phyloP scores from a whole-genome alignment of 208 protist genomes.

The Crithidia fasciculata region DNA sequence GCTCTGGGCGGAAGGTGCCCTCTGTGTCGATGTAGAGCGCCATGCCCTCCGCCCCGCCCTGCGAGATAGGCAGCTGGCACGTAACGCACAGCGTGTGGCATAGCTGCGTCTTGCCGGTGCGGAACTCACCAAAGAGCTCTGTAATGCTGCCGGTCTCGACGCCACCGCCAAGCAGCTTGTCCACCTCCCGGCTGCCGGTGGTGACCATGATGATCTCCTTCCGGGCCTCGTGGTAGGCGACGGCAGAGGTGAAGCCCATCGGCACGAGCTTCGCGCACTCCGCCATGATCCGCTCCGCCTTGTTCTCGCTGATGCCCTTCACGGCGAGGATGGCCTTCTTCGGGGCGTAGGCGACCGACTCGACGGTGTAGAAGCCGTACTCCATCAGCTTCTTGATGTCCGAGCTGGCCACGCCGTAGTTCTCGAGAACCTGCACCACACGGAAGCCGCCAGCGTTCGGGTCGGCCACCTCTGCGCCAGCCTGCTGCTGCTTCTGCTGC shows the following conservation, averaged over 20 bases:
- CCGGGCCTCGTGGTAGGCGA: slow-evolving; percentile 95
- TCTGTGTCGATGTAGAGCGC: slow-evolving; percentile 99
- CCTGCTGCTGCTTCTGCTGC: slow-evolving; percentile 43
- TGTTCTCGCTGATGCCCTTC: slow-evolving; percentile 98
- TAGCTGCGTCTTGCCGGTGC: slow-evolving; percentile 99
- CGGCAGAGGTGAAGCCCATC: slow-evolving; percentile 98
- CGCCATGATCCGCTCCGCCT: slow-evolving; percentile 98
- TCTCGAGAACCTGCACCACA: slow-evolving; percentile 92
- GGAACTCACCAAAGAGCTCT: slow-evolving; percentile 99
- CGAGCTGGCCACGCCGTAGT: slow-evolving; percentile 91
- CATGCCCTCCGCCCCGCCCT: slow-evolving; percentile 98
- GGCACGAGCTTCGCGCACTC: slow-evolving; percentile 95
- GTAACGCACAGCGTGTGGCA: slow-evolving; percentile 99
- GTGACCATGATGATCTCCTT: slow-evolving; percentile 98
- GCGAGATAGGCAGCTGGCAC: slow-evolving; percentile 95
- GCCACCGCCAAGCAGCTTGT: slow-evolving; percentile 97
- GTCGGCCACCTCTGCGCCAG: slow-evolving; percentile 33
- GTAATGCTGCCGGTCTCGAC: slow-evolving; percentile 99
- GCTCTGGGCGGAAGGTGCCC: slow-evolving; percentile 98
- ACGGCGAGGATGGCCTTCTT: slow-evolving; percentile 96
- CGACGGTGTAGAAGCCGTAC: slow-evolving; percentile 96
- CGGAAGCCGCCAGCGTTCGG: slow-evolving; percentile 64
- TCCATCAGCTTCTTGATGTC: slow-evolving; percentile 99
- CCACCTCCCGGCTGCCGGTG: slow-evolving; percentile 98
- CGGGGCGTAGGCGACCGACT: slow-evolving; percentile 96